A percentile compares a stretch with the other conserved stretches of the same genome.
Evolutionary conservation across 768 basidiomycete species (phyloP).

Genomic region (Macrolepiota albuminosa): DNA sequence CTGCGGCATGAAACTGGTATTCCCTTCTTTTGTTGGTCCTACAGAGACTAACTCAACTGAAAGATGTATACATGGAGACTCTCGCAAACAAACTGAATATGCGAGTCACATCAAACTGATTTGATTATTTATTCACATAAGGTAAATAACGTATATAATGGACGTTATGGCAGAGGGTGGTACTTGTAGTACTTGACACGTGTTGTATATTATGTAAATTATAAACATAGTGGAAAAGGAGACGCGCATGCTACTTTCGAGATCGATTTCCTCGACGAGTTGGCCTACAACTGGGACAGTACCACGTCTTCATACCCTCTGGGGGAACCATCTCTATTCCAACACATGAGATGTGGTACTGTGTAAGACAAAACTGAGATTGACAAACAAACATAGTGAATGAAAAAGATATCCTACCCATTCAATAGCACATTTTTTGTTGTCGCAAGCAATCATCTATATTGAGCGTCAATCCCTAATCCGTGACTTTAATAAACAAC

Average conservation of each 20-base stretch:
- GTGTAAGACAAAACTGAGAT: neutral
- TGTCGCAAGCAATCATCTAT: slow-evolving; percentile 88
- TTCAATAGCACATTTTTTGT: slow-evolving; percentile 63
- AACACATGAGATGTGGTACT: slow-evolving; percentile 76
- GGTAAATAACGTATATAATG: neutral
- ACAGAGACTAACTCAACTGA: slow-evolving; percentile 1
- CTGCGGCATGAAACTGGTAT: slow-evolving; percentile 74
- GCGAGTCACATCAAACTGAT: slow-evolving; percentile 25
- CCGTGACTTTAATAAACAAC: slow-evolving; percentile 6
- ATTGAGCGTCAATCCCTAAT: slow-evolving; percentile 4
- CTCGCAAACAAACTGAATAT: slow-evolving; percentile 77
- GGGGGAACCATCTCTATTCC: slow-evolving; percentile 51
- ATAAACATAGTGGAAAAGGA: neutral
- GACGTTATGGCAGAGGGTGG: neutral
- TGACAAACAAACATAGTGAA: neutral
- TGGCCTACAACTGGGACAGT: slow-evolving; percentile 59
- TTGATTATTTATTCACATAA: neutral
- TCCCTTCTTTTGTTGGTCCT: neutral
- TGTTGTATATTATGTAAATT: neutral
- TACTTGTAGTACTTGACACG: neutral
- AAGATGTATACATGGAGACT: slow-evolving; percentile 86
- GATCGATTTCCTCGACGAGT: slow-evolving; percentile 26
- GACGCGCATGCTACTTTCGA: slow-evolving; percentile 13
- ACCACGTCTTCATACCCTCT: slow-evolving; percentile 55
- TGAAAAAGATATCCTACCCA: slow-evolving; percentile 58